phyloP scores from a whole-genome alignment of 2,329 filamentous ascomycete species.

The Coleophoma crateriformis region DNA sequence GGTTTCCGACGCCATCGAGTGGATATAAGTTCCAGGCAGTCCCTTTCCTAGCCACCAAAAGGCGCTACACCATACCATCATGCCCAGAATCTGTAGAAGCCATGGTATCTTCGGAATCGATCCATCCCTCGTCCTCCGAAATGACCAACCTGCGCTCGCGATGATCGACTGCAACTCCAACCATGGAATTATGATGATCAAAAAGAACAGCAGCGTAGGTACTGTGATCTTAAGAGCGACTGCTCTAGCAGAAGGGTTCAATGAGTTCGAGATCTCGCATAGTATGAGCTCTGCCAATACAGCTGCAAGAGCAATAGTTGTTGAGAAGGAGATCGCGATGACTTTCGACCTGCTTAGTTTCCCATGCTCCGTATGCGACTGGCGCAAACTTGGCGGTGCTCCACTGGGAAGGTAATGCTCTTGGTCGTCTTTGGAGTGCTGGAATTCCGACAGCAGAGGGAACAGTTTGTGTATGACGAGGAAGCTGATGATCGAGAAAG shows the following conservation, averaged over 20 bases:
- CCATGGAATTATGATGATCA: slow-evolving; percentile 72
- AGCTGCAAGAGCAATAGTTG: slow-evolving; percentile 70
- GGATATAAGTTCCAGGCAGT: slow-evolving; percentile 48
- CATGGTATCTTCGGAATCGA: slow-evolving; percentile 55
- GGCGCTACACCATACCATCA: slow-evolving; percentile 61
- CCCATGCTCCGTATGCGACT: slow-evolving; percentile 53
- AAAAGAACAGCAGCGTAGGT: slow-evolving; percentile 62
- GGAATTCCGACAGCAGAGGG: slow-evolving; percentile 59
- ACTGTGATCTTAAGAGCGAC: slow-evolving; percentile 66
- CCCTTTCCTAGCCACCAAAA: slow-evolving; percentile 74
- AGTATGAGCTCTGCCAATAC: slow-evolving; percentile 77
- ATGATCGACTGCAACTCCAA: slow-evolving; percentile 62
- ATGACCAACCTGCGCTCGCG: slow-evolving; percentile 52
- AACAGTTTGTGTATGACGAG: slow-evolving; percentile 65
- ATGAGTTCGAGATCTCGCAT: slow-evolving; percentile 74
- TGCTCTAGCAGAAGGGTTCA: slow-evolving; percentile 61
- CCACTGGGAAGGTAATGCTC: slow-evolving; percentile 58
- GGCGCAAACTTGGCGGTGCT: slow-evolving; percentile 52
- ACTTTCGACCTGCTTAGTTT: slow-evolving; percentile 45
- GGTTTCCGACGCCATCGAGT: slow-evolving; percentile 35
- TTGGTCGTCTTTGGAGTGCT: slow-evolving; percentile 44
- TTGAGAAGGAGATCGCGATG: slow-evolving; percentile 64
- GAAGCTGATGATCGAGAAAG: slow-evolving; percentile 58
- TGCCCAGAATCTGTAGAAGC: slow-evolving; percentile 56
- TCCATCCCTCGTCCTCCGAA: slow-evolving; percentile 52